Evolutionary conservation across 805 yeast genomes (phyloP), one percentile per base, ranked within the genome.

Genomic region (Monosporozyma yasuniensis): DNA sequence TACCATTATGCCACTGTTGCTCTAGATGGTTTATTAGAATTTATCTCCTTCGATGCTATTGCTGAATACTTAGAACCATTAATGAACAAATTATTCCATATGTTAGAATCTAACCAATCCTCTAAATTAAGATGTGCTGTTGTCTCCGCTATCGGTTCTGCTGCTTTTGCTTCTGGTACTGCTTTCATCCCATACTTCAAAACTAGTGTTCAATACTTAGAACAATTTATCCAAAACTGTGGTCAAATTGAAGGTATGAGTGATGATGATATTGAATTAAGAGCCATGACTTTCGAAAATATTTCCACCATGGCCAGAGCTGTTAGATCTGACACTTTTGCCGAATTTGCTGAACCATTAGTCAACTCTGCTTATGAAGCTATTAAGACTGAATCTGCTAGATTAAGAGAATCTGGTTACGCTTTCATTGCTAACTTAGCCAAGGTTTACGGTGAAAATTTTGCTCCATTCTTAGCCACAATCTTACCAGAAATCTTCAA

Each of bases 271-370:
- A 81, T 87, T 56, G 96, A 89, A 71, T 79, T 93, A 61, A 81
- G 95, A 68, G 96, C 96, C 34, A 77, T 82, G 66, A 87, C 97
- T 48, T 83, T 93, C 58, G 99, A 93, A 73, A 85, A 93, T 63
- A 79, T 93, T 57, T 86, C 96, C 43, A 84, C 96, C 14, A 83
- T 93, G 85, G 97, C 96, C 50, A 80, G 90, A 68, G 97, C 99
- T 50, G 97, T 93, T 52, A 96, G 97, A 55, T 84, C 93, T 49
- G 91, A 84, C 59, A 75, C 88, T 0, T 93, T 93, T 72, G 79
- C 87, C 41, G 80, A 85, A 43, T 88, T 79, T 66, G 96, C 96
- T 47, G 82, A 83, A 64, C 91, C 96, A 23, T 77, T 90, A 66
- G 87, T 89, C 58, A 85, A 86, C 64, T 87, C 96, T 52, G 90